Percentiles rank a stretch among this genome's conserved stretches.
Conservation (phyloP, 148 eudicot genomes). For the Pouteria glomerata region DNA sequence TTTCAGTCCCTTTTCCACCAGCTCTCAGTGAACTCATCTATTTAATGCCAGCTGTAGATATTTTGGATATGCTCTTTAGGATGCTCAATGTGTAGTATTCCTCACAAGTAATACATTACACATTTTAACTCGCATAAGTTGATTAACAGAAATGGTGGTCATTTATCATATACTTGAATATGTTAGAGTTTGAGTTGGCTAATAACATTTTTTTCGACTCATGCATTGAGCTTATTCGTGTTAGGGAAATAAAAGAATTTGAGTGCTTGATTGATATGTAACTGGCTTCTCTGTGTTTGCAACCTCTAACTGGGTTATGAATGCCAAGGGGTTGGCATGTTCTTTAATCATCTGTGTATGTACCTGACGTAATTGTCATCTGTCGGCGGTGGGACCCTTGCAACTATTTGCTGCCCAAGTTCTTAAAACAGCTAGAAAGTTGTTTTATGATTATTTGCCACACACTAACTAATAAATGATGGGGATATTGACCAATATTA, state of each 20-base stretch:
- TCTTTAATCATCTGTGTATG: background rate
- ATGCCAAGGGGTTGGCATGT: background rate
- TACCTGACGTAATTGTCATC: no score
- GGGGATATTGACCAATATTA: background rate
- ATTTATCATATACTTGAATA: no score
- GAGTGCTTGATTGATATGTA: background rate
- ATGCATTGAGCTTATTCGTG: background rate
- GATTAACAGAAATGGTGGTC: no score
- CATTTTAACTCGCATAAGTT: no score
- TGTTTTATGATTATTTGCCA: background rate
- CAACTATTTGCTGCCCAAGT: background rate
- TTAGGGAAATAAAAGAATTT: background rate
- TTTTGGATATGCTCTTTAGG: no score
- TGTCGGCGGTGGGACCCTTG: background rate
- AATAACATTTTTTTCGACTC: no score
- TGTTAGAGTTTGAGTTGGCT: no score
- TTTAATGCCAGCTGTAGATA: no score
- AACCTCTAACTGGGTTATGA: background rate
- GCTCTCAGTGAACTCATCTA: no score
- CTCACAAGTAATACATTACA: no score
- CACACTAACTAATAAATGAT: background rate
- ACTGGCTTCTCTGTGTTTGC: background rate
- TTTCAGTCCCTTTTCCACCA: no score
- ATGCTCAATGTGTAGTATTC: no score
- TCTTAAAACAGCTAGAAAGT: background rate